Evolutionary conservation across 768 basidiomycete genomes (phyloP).

Genomic region (Mycena chlorophos): DNA sequence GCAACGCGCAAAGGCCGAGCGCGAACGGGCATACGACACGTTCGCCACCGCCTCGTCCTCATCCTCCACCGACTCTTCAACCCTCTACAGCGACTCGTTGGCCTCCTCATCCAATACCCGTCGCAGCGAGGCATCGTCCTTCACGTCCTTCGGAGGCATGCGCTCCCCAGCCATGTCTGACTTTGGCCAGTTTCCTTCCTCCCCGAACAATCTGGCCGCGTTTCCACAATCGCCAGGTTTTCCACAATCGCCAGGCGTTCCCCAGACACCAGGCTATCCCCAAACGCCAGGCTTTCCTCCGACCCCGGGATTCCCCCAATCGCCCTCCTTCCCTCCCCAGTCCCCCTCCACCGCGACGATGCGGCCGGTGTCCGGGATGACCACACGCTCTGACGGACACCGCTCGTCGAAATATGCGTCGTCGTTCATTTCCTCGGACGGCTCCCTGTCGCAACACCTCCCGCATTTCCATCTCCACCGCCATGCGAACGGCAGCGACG

Average conservation of each 20-base stretch:
- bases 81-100: conserved; percentile 53
- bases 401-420: conserved; percentile 64
- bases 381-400: conserved; percentile 57
- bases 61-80: conserved; percentile 59
- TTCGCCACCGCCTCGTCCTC: conserved; percentile 44
- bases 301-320: conserved; percentile 22
- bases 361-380: conserved; percentile 52
- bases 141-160: conserved; percentile 41
- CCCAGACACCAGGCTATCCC: conserved; percentile 24
- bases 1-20: conserved; percentile 51
- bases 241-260: conserved; percentile 25
- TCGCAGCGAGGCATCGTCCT: conserved; percentile 59
- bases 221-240: conserved; percentile 20
- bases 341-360: conserved; percentile 38
- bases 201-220: conserved; percentile 17
- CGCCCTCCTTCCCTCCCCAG: conserved; percentile 27
- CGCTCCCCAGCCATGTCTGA: conserved; percentile 55
- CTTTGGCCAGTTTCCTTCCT: conserved; percentile 47
- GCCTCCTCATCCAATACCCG: conserved; percentile 42
- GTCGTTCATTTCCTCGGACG: conserved; percentile 52
- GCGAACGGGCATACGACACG: conserved; percentile 52
- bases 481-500: conserved; percentile 32
- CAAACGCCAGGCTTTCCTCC: background rate
- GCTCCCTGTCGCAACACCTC: conserved; percentile 47
- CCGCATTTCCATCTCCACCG: conserved; percentile 53